These are phyloP conservation scores for Gossypium trilobum DNA, from an alignment of 441 rosid genomes.

Conservation along the genomic window DNA sequence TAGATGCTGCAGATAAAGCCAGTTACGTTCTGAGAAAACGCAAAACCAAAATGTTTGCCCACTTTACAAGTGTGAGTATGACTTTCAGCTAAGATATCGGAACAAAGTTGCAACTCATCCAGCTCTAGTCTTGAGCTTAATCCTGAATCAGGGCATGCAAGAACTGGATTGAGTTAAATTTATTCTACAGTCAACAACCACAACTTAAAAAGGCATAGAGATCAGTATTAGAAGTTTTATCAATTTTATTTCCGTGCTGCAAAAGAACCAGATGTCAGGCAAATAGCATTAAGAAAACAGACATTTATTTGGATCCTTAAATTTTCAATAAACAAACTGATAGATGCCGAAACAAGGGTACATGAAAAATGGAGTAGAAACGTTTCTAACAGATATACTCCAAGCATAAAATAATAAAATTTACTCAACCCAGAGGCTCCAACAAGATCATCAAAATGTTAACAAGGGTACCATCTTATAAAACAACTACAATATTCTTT, in stretches of 20 bases:
- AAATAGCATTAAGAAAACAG: neutral
- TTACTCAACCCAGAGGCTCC: neutral
- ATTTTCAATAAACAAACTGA: neutral
- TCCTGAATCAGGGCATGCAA: conserved; percentile 5
- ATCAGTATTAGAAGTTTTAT: neutral
- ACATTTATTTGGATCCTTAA: neutral
- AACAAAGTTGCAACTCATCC: neutral
- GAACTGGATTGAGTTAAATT: neutral
- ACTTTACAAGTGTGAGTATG: neutral
- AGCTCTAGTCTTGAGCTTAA: neutral
- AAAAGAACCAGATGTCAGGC: neutral
- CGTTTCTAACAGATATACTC: neutral
- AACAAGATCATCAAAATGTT: neutral
- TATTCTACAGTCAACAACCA: neutral
- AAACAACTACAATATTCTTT: neutral
- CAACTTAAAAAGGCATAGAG: neutral
- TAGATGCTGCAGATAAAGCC: neutral
- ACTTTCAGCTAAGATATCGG: neutral
- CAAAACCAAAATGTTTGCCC: neutral
- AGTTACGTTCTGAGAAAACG: neutral
- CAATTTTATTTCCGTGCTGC: neutral
- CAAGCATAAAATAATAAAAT: neutral
- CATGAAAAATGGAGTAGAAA: neutral
- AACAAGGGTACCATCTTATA: neutral
- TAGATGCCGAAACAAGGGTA: neutral